phyloP scores from a whole-genome alignment of 2,329 filamentous ascomycete genomes.

The Nigrospora sphaerica region DNA sequence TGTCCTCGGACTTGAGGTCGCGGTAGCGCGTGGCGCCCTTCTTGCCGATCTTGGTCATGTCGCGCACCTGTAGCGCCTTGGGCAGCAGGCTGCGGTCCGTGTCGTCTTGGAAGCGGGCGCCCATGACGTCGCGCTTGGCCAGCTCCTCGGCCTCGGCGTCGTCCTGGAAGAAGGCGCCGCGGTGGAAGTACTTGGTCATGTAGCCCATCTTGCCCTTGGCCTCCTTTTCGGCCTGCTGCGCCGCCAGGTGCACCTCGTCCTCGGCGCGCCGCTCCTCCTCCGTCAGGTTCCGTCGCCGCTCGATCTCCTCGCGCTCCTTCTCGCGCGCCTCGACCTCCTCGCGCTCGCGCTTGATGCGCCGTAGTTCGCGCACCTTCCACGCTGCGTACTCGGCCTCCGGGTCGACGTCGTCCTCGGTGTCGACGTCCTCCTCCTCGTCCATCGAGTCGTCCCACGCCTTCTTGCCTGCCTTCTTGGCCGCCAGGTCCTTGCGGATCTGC shows the following conservation, averaged over 20 bases:
- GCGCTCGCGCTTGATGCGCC: constrained; percentile 79
- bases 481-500: constrained; percentile 76
- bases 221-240: constrained; percentile 75
- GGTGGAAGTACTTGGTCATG: constrained; percentile 96
- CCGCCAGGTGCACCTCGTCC: constrained; percentile 69
- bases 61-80: constrained; percentile 84
- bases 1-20: constrained; percentile 85
- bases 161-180: constrained; percentile 90
- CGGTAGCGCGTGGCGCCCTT: constrained; percentile 88
- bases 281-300: constrained; percentile 79
- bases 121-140: constrained; percentile 78
- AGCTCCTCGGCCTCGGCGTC: constrained; percentile 70
- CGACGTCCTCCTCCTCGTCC: constrained; percentile 65
- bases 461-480: constrained; percentile 66
- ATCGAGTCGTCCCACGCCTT: constrained; percentile 82
- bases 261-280: constrained; percentile 80
- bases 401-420: constrained; percentile 83
- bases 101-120: constrained; percentile 74
- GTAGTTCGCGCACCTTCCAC: constrained; percentile 89
- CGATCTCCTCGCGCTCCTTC: constrained; percentile 79
- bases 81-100: constrained; percentile 80
- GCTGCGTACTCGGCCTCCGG: constrained; percentile 83
- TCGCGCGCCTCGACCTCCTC: constrained; percentile 79
- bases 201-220: constrained; percentile 74
- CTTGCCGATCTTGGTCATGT: constrained; percentile 88